Conservation (phyloP, 2,329 filamentous ascomycete species). For the Chrysoporthe deuterocubensis region DNA sequence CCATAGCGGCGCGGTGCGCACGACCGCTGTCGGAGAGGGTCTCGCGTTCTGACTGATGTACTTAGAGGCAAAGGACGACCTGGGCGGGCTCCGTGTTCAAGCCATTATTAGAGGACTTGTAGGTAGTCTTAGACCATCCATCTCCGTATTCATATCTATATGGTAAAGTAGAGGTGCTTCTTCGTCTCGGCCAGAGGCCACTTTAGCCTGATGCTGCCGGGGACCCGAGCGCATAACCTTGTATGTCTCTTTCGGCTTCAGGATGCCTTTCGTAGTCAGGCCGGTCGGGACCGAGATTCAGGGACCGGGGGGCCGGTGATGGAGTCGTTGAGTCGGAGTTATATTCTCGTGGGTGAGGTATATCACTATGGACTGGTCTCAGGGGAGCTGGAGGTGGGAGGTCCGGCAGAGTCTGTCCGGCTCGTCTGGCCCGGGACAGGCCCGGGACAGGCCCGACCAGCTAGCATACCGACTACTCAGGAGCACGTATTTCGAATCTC, state of each 20-base stretch:
- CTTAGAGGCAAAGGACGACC: not conserved
- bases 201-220: not conserved
- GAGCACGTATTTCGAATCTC: too few relatives aligned
- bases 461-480: too few relatives aligned
- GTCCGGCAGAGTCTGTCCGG: not conserved
- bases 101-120: not conserved
- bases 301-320: not conserved
- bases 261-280: not conserved
- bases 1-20: not conserved
- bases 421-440: not conserved
- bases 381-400: not conserved
- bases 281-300: not conserved
- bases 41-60: not conserved
- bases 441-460: not conserved
- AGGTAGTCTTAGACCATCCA: not conserved
- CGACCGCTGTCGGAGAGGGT: not conserved
- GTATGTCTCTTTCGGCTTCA: not conserved
- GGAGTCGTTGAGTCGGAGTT: not conserved
- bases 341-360: not conserved
- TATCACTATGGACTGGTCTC: not conserved
- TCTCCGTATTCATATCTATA: not conserved
- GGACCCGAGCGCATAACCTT: not conserved
- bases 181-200: not conserved
- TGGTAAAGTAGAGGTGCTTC: not conserved
- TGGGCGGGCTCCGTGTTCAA: not conserved